Base-by-base conservation (phyloP, 345 rosid species). In the Mangifera indica region DNA sequence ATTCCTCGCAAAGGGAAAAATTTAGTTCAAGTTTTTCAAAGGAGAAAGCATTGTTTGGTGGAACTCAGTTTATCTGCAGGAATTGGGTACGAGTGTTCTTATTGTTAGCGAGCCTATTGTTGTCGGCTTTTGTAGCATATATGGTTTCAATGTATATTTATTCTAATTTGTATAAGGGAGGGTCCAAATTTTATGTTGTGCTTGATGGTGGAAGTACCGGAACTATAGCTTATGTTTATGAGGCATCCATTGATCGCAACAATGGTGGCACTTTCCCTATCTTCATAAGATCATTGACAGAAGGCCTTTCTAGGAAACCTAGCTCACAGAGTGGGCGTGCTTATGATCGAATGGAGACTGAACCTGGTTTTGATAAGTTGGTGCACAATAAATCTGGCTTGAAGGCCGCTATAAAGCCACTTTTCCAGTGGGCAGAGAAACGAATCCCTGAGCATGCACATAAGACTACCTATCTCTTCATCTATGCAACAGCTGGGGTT, bases 141-240 rank as follows among this genome's bases (percentile, higher is more conserved):
- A 71, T 83, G 79, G 72, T 82, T 81, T 68, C 86, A 54, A 76
- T 84, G 80, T 89, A 81, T 74, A 72, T 85, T 75, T 83, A 88
- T 81, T 85, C 93, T 72, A 82, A 86, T 83, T 91, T 90, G 96
- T 88, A 89, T 66, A 84, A 76, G 37, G 94, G 91, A 75, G 79
- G 83, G 21, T 87, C 98, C 45, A 89, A 87, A 77, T 95, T 82
- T 77, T 95, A 88, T 67, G 92, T 95, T 66, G 98, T 95, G 80
- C 91, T 95, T 76, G 99, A 95, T 71, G 92, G 99, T 80, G 99
- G 99, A 76, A 95, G 99, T 81, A 95, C 99, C 7, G 99, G 99
- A 77, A 95, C 98, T 78, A 89, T 98, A 69, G 97, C 86, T 60
- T 86, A 83, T 77, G 96, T 92, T 49, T 92, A 95, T 67, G 85